Base-by-base conservation (phyloP, 192 early-diverging fungal species). In the Coemansia sp. region DNA sequence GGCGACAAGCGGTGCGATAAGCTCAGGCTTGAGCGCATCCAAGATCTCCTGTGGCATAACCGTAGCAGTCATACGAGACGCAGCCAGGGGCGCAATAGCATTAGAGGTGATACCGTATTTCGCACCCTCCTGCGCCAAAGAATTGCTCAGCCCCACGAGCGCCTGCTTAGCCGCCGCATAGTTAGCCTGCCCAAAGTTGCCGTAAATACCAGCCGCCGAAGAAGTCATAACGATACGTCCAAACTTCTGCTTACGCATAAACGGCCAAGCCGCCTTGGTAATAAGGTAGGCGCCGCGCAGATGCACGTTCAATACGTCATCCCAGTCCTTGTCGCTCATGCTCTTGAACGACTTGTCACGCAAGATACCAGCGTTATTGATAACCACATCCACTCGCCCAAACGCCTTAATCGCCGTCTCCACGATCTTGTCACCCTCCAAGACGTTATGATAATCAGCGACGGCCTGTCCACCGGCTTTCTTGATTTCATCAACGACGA, bases 291-390 rank as follows among this genome's bases (percentile, higher is more conserved):
- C 89, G 36, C 98, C 98, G 56, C 89, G 86, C 48, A 98, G 90
- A 71, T 99, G 98, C 27, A 98, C 96, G 63, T 86, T 82, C 61
- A 95, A 89, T 69, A 98, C 90, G 53, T 94, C 80, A 78, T 96
- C 93, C 98, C 98, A 99, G 85, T 99, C 97, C 62, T 87, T 88
- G 87, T 99, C 98, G 6, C 93, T 93, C 94, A 99, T 98, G 67
- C 93, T 87, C 65, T 93, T 86, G 85, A 99, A 98, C 65, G 93
- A 91, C 75, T 93, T 93, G 87, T 99, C 98, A 70, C 96, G 93
- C 68, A 99, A 86, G 71, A 99, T 97, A 50, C 96, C 97, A 17
- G 97, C 97, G 78, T 99, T 99, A 85, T 98, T 98, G 82, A 99
- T 92, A 51, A 99, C 79, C 53, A 99, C 88, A 76, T 99, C 98